Evolutionary conservation across 345 rosid genomes (phyloP), one percentile per base, ranked within the genome.

Genomic region (Euphorbia tirucalli): DNA sequence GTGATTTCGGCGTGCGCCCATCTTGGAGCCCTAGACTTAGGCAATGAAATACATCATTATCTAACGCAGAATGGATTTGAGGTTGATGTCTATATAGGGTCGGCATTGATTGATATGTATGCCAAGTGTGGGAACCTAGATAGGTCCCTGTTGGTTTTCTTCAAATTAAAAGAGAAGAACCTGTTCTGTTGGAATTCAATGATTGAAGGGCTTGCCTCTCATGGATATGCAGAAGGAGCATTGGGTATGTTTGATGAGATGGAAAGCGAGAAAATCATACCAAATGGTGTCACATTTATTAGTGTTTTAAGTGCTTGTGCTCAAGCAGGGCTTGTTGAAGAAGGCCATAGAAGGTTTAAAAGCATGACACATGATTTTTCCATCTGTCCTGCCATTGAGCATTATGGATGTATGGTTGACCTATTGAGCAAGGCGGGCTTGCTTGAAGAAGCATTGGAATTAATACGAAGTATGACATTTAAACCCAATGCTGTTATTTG

Each of bases 1-100:
- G 87, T 89, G 61, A 80, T 90, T 69, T 93, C 98, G 1, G 90
- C 93, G 63, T 93, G 97, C 50, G 95, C 95, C 7, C 97, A 93
- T 81, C 86, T 89, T 0, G 97, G 98, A 19, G 85, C 88, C 15
- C 80, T 93, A 61, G 89, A 85, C 3, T 58, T 82, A 9, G 97
- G 92, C 5, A 87, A 81, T 71, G 82, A 82, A 74, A 87, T 90
- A 74, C 98, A 93, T 81, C 69, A 78, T 52, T 93, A 80, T 77
- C 73, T 81, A 14, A 58, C 80, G 78, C 83, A 74, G 71, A 83
- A 74, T 39, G 82, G 80, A 66, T 87, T 93, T 77, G 44, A 83
- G 65, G 74, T 90, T 39, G 97, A 90, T 80, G 97, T 89, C 37
- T 89, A 83, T 52, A 81, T 89, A 67, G 98, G 97, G 11, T 93